These are phyloP conservation scores for Tylopilus vinaceipallidus DNA, from an alignment of 768 basidiomycete species.

Conservation along the genomic window DNA sequence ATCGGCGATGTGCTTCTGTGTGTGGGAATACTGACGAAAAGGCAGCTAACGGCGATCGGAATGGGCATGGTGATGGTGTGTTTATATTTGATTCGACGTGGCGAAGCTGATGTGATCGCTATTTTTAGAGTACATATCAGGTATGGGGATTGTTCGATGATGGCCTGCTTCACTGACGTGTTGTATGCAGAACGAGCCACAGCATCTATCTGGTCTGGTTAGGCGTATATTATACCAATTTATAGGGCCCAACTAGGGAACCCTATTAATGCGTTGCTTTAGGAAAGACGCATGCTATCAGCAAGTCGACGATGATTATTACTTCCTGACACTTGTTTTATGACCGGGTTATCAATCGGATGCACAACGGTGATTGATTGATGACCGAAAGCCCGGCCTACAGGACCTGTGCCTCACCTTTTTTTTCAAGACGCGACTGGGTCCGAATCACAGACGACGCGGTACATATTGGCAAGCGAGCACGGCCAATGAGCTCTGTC, in stretches of 20 bases:
- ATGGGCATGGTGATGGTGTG: conserved; percentile 92
- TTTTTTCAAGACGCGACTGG: background rate
- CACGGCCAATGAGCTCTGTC: background rate
- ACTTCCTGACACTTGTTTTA: background rate
- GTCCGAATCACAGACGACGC: background rate
- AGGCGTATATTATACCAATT: conserved; percentile 84
- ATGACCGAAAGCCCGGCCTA: background rate
- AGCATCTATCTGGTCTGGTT: conserved; percentile 79
- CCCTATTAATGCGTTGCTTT: background rate
- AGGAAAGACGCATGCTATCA: background rate
- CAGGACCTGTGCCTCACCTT: no score
- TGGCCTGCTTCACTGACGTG: conserved; percentile 2
- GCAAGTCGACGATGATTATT: background rate
- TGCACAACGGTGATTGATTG: background rate
- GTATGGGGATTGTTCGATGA: conserved; percentile 22
- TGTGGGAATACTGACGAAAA: conserved; percentile 10
- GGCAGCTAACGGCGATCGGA: conserved; percentile 62
- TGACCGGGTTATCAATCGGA: background rate
- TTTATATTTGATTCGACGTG: conserved; percentile 6
- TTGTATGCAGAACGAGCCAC: conserved; percentile 56
- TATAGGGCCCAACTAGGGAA: conserved; percentile 72
- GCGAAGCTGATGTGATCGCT: conserved; percentile 6
- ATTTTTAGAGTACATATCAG: conserved; percentile 72
- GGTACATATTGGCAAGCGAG: background rate
- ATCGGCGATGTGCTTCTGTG: background rate